Evolutionary conservation across 768 basidiomycete genomes (phyloP), one percentile per base, ranked within the genome.

Genomic region (Psilocybe tampanensis): DNA sequence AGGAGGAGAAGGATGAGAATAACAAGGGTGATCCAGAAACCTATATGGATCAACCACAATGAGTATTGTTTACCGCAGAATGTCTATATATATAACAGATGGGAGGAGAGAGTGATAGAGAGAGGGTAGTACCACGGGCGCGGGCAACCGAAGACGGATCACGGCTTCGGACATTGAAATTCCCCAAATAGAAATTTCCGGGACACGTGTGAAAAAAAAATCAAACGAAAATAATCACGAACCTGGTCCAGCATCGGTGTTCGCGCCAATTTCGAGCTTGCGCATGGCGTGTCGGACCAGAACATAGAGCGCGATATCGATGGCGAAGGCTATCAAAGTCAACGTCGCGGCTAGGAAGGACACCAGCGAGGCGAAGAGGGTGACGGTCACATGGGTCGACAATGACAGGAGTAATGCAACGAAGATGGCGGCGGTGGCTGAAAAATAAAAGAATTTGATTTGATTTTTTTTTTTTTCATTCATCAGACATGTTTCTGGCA

Each of bases 11-110:
- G 79, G 60, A 91, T 72, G 66, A 92, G 72, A 12, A 85, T 69
- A 18, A 79, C 83, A 63, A 92, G 84, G 1, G 88, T 90, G 69
- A 92, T 68, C 90, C 90, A 92, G 69, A 91, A 90, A 8, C 81
- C 89, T 88, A 58, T 4, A 29, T 29, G 29, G 45, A 18, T 29
- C 42, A 34, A 24, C 39, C n/a, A 22, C n/a, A n/a, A n/a, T n/a
- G n/a, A n/a, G n/a, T n/a, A n/a, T n/a, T n/a, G n/a, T n/a, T n/a
- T n/a, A n/a, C n/a, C n/a, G 12, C 9, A 21, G 15, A 44, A 11
- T 26, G 34, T 21, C 42, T 32, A 44, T 42, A n/a, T 44, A 8
- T 32, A 29, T 26, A 33, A 19, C 13, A 8, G 3, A 22, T 19
- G 22, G 21, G 21, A 24, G 49, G 42, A 34, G 33, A 50, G 44